phyloP scores from a whole-genome alignment of 208 protist genomes.

The Acanthamoeba castellanii region DNA sequence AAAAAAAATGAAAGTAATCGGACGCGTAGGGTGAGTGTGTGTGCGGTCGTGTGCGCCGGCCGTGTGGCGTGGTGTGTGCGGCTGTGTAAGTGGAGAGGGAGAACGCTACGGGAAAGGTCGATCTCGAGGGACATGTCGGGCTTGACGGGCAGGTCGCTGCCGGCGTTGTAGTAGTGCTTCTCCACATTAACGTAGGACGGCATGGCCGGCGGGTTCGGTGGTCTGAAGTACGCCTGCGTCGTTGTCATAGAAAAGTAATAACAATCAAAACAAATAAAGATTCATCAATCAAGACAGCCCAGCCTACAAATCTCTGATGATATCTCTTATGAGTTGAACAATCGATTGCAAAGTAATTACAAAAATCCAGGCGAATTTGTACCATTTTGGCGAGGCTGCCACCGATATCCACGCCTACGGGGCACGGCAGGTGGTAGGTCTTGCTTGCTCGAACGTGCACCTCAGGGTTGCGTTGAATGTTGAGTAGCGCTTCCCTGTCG shows the following conservation, averaged over 20 bases:
- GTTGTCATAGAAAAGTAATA: not conserved
- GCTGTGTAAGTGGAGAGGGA: not conserved
- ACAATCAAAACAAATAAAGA: not conserved
- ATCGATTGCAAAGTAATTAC: not conserved
- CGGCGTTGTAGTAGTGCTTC: conserved; percentile 63
- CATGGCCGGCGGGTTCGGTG: conserved; percentile 20
- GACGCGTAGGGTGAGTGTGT: no score
- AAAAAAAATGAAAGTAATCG: not conserved
- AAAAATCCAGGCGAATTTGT: not conserved
- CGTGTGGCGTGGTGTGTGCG: not conserved
- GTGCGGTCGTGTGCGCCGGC: no score
- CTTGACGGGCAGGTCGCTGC: conserved; percentile 38
- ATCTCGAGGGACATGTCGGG: conserved; percentile 51
- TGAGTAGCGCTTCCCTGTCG: not conserved
- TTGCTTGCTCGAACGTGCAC: not conserved
- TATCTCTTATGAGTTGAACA: no score
- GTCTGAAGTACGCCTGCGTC: conserved; percentile 26
- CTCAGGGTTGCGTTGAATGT: not conserved
- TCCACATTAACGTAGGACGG: conserved; percentile 51
- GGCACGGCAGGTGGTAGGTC: conserved; percentile 48
- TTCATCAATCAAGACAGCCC: not conserved
- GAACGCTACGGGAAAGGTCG: conserved; percentile 2
- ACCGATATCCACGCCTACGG: conserved; percentile 53
- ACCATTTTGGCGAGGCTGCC: conserved; percentile 64
- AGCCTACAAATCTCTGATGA: no score